Conservation (phyloP, 225 moss, liverwort and hornwort species). For the Physcomitrium patens region DNA sequence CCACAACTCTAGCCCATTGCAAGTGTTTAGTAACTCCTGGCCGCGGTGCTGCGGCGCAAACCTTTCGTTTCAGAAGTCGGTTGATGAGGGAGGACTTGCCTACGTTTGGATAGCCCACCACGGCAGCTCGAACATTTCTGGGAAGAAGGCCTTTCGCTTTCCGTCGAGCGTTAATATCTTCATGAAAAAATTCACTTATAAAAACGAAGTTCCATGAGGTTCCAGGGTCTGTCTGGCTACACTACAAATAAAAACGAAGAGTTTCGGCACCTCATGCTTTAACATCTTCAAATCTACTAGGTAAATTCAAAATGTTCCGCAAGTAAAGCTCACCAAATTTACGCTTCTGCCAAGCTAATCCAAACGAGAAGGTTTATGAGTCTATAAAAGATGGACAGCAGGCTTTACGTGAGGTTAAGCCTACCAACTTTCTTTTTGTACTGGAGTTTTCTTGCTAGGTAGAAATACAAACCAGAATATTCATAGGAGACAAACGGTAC, state of each 20-base stretch:
- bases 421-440: slow-evolving; percentile 1
- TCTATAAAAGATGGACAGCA: background rate
- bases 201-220: no score
- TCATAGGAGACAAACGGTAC: background rate
- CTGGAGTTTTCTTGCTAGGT: background rate
- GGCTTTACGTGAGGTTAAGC: background rate
- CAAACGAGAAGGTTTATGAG: background rate
- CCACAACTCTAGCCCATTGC: slow-evolving; percentile 92
- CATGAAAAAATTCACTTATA: slow-evolving; percentile 7
- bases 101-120: slow-evolving; percentile 71
- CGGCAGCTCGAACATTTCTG: slow-evolving; percentile 69
- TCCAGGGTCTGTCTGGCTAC: background rate
- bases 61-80: slow-evolving; percentile 55
- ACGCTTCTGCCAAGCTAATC: background rate
- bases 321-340: background rate
- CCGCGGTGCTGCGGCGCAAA: slow-evolving; percentile 83
- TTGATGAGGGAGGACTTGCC: slow-evolving; percentile 74
- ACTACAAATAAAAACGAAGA: background rate
- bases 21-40: slow-evolving; percentile 92
- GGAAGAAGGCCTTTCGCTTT: slow-evolving; percentile 82
- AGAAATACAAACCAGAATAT: slow-evolving; percentile 8
- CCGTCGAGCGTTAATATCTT: slow-evolving; percentile 65
- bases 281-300: background rate
- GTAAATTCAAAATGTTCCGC: background rate
- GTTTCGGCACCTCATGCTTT: background rate